Conservation (phyloP, 2,329 filamentous ascomycete species). For the Colletotrichum shisoi region DNA sequence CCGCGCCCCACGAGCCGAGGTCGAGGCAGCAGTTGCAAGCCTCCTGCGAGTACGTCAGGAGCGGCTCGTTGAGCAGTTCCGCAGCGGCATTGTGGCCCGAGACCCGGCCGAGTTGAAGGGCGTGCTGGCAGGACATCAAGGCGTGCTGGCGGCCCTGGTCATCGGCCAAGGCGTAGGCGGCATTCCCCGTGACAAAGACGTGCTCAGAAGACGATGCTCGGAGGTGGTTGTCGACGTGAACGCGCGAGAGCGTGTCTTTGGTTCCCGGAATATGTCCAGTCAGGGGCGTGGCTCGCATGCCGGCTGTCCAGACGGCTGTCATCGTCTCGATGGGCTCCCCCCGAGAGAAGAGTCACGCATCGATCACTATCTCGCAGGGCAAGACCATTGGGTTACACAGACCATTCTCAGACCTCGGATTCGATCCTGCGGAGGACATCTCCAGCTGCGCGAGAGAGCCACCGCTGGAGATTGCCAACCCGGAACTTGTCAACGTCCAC, state of each 20-base stretch:
- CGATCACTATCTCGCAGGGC: slow-evolving; percentile 42
- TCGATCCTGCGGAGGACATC: slow-evolving; percentile 50
- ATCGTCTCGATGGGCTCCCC: slow-evolving; percentile 47
- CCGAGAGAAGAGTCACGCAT: slow-evolving; percentile 44
- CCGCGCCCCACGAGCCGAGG: slow-evolving; percentile 47
- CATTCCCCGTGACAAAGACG: slow-evolving; percentile 49
- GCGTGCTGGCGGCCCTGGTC: slow-evolving; percentile 43
- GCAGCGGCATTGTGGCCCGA: slow-evolving; percentile 49
- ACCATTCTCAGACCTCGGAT: slow-evolving; percentile 51
- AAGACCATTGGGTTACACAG: slow-evolving; percentile 50
- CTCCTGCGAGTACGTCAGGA: slow-evolving; percentile 45
- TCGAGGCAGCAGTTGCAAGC: slow-evolving; percentile 49
- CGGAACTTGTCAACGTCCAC: slow-evolving; percentile 48
- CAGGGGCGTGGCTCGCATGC: slow-evolving; percentile 46
- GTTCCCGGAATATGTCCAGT: slow-evolving; percentile 46
- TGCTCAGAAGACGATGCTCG: slow-evolving; percentile 41
- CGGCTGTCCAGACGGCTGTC: slow-evolving; percentile 52
- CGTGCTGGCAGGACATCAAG: slow-evolving; percentile 54
- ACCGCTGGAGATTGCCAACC: slow-evolving; percentile 39
- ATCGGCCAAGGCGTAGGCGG: slow-evolving; percentile 44
- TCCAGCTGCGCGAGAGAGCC: slow-evolving; percentile 50
- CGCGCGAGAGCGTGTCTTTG: slow-evolving; percentile 45
- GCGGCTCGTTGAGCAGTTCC: slow-evolving; percentile 45
- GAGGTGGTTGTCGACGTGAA: slow-evolving; percentile 46
- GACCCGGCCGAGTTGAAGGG: slow-evolving; percentile 47